Evolutionary conservation across 345 rosid species (phyloP).

Genomic region (Acer yangbiense): DNA sequence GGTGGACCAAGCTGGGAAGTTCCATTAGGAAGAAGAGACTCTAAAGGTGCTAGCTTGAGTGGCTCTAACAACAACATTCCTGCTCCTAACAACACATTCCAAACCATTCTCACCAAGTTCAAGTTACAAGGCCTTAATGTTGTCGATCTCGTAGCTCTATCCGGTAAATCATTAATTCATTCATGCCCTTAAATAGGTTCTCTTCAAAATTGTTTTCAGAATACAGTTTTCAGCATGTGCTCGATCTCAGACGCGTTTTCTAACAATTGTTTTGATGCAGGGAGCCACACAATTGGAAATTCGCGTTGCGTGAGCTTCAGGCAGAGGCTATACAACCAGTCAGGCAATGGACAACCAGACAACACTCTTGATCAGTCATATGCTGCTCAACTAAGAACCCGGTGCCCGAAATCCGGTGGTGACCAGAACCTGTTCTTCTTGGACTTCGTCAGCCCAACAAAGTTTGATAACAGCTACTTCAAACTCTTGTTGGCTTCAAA

Average conservation of each 20-base stretch:
- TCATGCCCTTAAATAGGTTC: no score
- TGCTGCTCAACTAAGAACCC: slow-evolving; percentile 43
- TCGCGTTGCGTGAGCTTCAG: slow-evolving; percentile 87
- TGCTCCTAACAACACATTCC: slow-evolving; percentile 68
- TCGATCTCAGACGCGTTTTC: no score
- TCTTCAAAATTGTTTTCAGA: no score
- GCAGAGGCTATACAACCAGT: slow-evolving; percentile 88
- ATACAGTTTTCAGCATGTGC: no score
- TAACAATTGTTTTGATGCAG: slow-evolving; percentile 32
- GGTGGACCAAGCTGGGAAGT: slow-evolving; percentile 94
- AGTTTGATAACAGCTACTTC: slow-evolving; percentile 85
- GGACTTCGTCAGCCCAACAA: slow-evolving; percentile 56
- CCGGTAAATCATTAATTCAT: slow-evolving; percentile 45
- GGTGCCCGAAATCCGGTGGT: slow-evolving; percentile 69
- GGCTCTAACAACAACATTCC: slow-evolving; percentile 83
- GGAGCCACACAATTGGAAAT: slow-evolving; percentile 92
- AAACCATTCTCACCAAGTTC: slow-evolving; percentile 70
- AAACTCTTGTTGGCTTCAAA: slow-evolving; percentile 66
- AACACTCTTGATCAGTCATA: slow-evolving; percentile 63
- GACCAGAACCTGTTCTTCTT: slow-evolving; percentile 69
- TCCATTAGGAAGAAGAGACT: slow-evolving; percentile 87
- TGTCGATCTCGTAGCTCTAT: slow-evolving; percentile 82
- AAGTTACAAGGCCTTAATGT: slow-evolving; percentile 60
- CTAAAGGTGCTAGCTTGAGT: slow-evolving; percentile 69
- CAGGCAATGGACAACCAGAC: slow-evolving; percentile 80